Conservation (phyloP, 2,329 filamentous ascomycete genomes). For the Myriosclerotinia curreyana region DNA sequence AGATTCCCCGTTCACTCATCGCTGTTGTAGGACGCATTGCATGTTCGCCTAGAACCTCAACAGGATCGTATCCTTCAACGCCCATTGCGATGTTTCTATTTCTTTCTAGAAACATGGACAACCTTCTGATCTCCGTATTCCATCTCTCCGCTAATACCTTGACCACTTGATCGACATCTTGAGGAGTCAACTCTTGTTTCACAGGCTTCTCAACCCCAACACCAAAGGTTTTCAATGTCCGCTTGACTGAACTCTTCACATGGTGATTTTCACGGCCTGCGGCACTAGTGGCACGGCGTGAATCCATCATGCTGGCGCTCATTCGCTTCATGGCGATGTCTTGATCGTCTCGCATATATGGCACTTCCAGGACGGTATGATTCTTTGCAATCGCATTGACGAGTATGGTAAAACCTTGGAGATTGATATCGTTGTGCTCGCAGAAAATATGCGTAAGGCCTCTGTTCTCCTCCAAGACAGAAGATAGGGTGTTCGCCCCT, state of each 20-base stretch:
- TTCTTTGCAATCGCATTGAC: constrained; percentile 68
- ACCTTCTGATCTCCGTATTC: constrained; percentile 35
- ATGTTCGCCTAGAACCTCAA: constrained; percentile 29
- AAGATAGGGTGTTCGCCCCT: constrained; percentile 66
- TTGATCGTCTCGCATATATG: constrained; percentile 60
- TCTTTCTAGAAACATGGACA: constrained; percentile 36
- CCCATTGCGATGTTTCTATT: constrained; percentile 37
- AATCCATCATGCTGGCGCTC: constrained; percentile 39
- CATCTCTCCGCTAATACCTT: constrained; percentile 35
- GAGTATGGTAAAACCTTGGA: constrained; percentile 67
- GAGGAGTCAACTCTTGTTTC: constrained; percentile 35
- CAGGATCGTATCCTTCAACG: constrained; percentile 23
- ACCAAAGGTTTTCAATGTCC: constrained; percentile 35
- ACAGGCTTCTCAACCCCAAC: constrained; percentile 29
- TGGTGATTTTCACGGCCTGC: constrained; percentile 27
- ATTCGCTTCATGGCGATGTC: constrained; percentile 55
- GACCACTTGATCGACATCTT: constrained; percentile 38
- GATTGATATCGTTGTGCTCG: constrained; percentile 68
- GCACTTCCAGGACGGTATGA: constrained; percentile 58
- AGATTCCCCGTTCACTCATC: constrained; percentile 35
- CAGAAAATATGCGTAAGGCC: constrained; percentile 64
- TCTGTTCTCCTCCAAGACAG: constrained; percentile 63
- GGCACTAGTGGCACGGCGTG: constrained; percentile 24
- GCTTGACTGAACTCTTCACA: constrained; percentile 35
- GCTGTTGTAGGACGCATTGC: constrained; percentile 37